A percentile compares a stretch with the other conserved stretches of the same genome.
phyloP scores from a whole-genome alignment of 2,329 filamentous ascomycete species.

The Magnaporthiopsis poae region DNA sequence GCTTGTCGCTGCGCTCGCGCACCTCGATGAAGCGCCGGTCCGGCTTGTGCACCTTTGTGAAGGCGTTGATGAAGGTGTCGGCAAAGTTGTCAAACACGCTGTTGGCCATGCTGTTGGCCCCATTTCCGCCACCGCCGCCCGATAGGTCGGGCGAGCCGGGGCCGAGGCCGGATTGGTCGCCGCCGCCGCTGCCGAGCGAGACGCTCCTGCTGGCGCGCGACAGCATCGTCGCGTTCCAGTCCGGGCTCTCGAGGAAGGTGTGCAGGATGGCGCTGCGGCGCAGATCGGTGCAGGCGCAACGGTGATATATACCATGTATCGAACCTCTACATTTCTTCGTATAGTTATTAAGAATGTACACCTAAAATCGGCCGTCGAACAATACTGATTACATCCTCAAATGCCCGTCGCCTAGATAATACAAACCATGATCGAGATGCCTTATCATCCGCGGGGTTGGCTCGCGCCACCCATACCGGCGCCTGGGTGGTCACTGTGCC shows the following conservation, averaged over 20 bases:
- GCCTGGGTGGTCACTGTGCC: slow-evolving; percentile 55
- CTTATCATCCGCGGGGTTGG: too few species aligned
- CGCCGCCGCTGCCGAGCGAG: slow-evolving; percentile 42
- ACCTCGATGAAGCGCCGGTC: slow-evolving; percentile 93
- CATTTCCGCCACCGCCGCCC: slow-evolving; percentile 32
- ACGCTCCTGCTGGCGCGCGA: slow-evolving; percentile 59
- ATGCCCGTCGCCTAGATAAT: too few species aligned
- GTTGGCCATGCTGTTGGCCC: slow-evolving; percentile 9
- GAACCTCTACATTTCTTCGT: too few species aligned
- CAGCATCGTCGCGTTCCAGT: slow-evolving; percentile 96
- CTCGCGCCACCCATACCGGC: slow-evolving; percentile 24
- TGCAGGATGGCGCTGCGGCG: slow-evolving; percentile 74
- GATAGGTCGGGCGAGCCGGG: slow-evolving; percentile 19
- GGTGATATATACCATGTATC: too few species aligned
- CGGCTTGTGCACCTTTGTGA: slow-evolving; percentile 90
- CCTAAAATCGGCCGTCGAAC: too few species aligned
- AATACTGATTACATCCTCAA: too few species aligned
- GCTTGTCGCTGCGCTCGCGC: slow-evolving; percentile 80
- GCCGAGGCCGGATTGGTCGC: slow-evolving; percentile 42
- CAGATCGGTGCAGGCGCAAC: slow-evolving; percentile 83
- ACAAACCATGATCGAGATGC: too few species aligned
- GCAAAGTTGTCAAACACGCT: slow-evolving; percentile 84
- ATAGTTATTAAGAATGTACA: too few species aligned
- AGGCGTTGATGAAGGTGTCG: slow-evolving; percentile 93
- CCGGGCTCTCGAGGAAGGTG: slow-evolving; percentile 79